Evolutionary conservation across 495 filamentous ascomycete genomes (phyloP), one percentile per base, ranked within the genome.

Genomic region (Letharia columbiana): DNA sequence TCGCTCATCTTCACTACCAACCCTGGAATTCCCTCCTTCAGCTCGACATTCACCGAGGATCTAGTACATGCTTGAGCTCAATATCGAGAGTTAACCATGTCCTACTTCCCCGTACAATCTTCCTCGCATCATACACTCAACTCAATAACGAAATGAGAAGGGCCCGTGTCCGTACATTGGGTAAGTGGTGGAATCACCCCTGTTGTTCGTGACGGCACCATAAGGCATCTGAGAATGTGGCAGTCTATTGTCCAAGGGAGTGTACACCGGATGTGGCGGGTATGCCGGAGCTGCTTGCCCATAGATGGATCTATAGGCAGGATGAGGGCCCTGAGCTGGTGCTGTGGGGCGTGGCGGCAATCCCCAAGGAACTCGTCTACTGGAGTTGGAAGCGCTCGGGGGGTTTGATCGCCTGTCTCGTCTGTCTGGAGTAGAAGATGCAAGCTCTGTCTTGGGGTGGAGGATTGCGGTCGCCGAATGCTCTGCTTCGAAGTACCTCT

Each of bases 401-500:
- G 17, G 13, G 52, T 4, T 37, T 2, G 54, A 57, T 57, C 54
- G 54, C 33, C 54, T 57, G 39, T n/a, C 17, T 57, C 54, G 9
- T 6, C 4, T 35, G 6, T 57, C 31, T 20, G 54, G 54, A 6
- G 39, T 45, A 33, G 59, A 15, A 28, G 59, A 20, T 31, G 39
- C n/a, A 28, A 23, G 45, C 39, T 15, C 57, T 35, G 40, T 54
- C 52, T 23, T 63, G 18, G 68, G 68, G 44, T 70, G 68, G 20
- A 67, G 58, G 52, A 70, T 45, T 17, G 68, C 68, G 12, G 68
- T 67, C 13, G 41, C 31, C 1, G 61, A 45, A 60, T 70, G 68
- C 39, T 66, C 59, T 33, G 64, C 65, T 47, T 60, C 57, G 40
- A 70, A 70, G 60, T 70, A 70, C 8, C 31, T 50, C 35, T 64